These are phyloP conservation scores for Chytridiales sp. DNA, from an alignment of 371 early-diverging fungal species.

Conservation along the genomic window DNA sequence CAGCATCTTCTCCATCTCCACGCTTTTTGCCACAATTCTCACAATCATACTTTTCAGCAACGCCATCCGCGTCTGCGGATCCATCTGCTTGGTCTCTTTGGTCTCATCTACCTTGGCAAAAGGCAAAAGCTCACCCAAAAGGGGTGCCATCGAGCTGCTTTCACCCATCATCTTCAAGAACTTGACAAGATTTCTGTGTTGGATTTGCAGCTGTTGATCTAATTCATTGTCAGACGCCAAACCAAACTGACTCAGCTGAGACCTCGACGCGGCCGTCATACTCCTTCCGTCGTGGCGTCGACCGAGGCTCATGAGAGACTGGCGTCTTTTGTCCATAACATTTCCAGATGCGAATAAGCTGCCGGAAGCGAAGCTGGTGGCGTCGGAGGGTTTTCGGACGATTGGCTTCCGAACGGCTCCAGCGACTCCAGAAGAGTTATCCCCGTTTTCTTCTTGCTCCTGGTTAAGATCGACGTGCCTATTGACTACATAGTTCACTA, in stretches of 20 bases:
- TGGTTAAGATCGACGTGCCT: background rate
- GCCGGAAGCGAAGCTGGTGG: background rate
- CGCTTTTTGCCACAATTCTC: slow-evolving; percentile 1
- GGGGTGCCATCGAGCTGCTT: background rate
- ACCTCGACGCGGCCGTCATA: background rate
- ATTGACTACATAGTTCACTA: background rate
- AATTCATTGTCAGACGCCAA: background rate
- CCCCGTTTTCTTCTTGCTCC: too few species aligned
- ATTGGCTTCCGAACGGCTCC: too few species aligned
- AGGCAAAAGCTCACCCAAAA: background rate
- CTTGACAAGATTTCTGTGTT: background rate
- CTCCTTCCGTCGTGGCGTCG: background rate
- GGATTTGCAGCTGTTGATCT: background rate
- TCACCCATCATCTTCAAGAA: slow-evolving; percentile 7
- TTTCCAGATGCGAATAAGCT: background rate
- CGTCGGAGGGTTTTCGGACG: background rate
- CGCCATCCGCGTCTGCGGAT: slow-evolving; percentile 4
- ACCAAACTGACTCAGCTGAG: background rate
- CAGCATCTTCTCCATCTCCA: background rate
- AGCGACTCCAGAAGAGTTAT: too few species aligned
- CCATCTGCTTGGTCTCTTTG: slow-evolving; percentile 1
- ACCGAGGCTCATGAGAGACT: background rate
- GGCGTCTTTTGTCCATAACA: background rate
- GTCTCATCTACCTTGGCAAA: background rate
- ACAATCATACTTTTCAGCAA: slow-evolving; percentile 6